Evolutionary conservation across 257 asterid species (phyloP), one percentile per base, ranked within the genome.

Genomic region (Perilla frutescens): DNA sequence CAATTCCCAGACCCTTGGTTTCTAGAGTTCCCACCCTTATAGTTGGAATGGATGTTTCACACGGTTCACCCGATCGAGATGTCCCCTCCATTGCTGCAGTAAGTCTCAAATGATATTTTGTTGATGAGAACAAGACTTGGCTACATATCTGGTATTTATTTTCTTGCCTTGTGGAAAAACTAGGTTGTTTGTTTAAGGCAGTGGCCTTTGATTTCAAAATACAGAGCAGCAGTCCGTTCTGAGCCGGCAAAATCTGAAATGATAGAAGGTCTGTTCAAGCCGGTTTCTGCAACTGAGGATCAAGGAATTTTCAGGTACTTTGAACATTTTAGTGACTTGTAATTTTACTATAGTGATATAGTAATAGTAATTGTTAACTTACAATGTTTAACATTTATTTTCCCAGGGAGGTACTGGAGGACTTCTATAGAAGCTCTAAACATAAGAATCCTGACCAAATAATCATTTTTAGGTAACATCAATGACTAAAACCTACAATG

Each of bases 11-110:
- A 8, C 89, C 92, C 8, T 29, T 77, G 45, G 79, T 87, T 53
- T 87, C 85, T 6, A 37, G 50, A 59, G 81, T 81, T 0, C 92
- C 97, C 13, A 91, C 97, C 0, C 74, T 91, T 7, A 87, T 91
- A 0, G 39, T 87, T 8, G 97, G 97, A n/a, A 91, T 91, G 97
- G 97, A 91, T 57, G 97, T 91, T 8, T 91, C 97, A 10, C 97
- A 91, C 66, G 96, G 91, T 55, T 86, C 97, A 14, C 89, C 97
- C 29, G 91, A 93, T 49, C 90, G 85, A 32, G 96, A 87, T 39
- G 81, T 85, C 61, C 96, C 97, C 5, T 91, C 97, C 32, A 76
- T 89, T 75, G 92, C 94, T 40, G 96, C 96, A 74, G 97, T 88
- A 78, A 41, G 57, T 26, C 39, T 71, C 31, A 4, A 29, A 41